These are phyloP conservation scores for Trypanosoma mega DNA, from an alignment of 208 protist genomes.

Conservation along the genomic window DNA sequence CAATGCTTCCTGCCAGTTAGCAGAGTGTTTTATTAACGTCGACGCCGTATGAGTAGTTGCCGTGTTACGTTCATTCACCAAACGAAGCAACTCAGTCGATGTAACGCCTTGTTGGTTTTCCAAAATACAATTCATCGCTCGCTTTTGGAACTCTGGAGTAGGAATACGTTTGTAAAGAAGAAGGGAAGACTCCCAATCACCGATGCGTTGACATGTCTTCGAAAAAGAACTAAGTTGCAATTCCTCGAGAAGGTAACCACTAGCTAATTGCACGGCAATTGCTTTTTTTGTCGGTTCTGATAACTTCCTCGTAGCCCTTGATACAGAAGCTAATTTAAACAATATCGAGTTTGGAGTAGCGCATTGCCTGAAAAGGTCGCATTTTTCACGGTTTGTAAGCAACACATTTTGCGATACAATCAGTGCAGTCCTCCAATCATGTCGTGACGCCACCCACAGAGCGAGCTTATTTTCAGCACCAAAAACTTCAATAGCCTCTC, in stretches of 20 bases:
- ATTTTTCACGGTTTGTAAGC: conserved; percentile 12
- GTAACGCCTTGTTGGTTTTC: conserved; percentile 5
- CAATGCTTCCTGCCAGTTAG: conserved; percentile 36
- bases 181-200: conserved; percentile 50
- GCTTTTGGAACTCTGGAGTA: conserved; percentile 55
- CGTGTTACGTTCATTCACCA: conserved; percentile 12
- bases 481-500: conserved; percentile 32
- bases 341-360: conserved; percentile 23
- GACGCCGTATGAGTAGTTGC: conserved; percentile 21
- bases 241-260: conserved; percentile 55
- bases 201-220: conserved; percentile 41
- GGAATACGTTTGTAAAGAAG: conserved; percentile 52
- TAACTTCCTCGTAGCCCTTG: conserved; percentile 19
- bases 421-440: conserved; percentile 47
- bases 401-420: conserved; percentile 6
- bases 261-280: conserved; percentile 46
- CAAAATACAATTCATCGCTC: conserved; percentile 39
- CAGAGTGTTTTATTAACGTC: conserved; percentile 24
- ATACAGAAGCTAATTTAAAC: conserved; percentile 19
- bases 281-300: conserved; percentile 15
- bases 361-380: conserved; percentile 43
- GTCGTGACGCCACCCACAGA: conserved; percentile 54
- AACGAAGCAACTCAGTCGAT: conserved; percentile 3
- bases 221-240: conserved; percentile 55
- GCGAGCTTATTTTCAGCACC: conserved; percentile 8